Base-by-base conservation (phyloP, 129 eudicot genomes). In the Ambrosia trifida region DNA sequence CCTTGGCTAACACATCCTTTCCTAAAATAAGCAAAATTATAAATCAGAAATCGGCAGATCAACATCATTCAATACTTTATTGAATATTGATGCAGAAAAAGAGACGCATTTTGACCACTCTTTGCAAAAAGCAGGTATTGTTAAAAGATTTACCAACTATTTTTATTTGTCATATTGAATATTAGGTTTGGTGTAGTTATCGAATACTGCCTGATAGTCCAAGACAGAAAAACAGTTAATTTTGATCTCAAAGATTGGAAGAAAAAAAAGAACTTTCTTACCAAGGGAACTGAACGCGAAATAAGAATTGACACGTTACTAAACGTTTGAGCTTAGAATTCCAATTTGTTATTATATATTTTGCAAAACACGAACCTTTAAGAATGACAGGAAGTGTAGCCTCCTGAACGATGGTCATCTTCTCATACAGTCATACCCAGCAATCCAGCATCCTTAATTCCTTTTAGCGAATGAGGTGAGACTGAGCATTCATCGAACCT, bases 1-100 rank as follows among this genome's bases (percentile, higher is more conserved):
- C 99, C 82, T 95, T 95, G 70, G 99, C 99, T 78, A 95, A 66
- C 41, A 95, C 99, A 78, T 95, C 99, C 80, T 90, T 95, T 69
- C 99, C 99, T 95, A 38, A 5, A 81, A 13, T 73, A 64, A 58
- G 40, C 7, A 62, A 17, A 20, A 58, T 32, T 17, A 41, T 46
- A 38, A 54, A 64, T 65, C 52, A 72, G 57, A 32, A 78, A 7
- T 13, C 17, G 17, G 0, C 12, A 63, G 28, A 74, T 64, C 47
- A 63, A 41, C 43, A 35, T 71, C 35, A 43, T 1, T 24, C 10
- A 8, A 12, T n/a, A 46, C 59, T 13, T 64, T 53, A 64, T 11
- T n/a, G n/a, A n/a, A n/a, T n/a, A n/a, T n/a, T 5, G 16, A 11
- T 54, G 59, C 18, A 36, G 57, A 14, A 61, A 63, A 63, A 33